Conservation (phyloP, 73 alveolate genomes). For the Symbiodinium pilosum region DNA sequence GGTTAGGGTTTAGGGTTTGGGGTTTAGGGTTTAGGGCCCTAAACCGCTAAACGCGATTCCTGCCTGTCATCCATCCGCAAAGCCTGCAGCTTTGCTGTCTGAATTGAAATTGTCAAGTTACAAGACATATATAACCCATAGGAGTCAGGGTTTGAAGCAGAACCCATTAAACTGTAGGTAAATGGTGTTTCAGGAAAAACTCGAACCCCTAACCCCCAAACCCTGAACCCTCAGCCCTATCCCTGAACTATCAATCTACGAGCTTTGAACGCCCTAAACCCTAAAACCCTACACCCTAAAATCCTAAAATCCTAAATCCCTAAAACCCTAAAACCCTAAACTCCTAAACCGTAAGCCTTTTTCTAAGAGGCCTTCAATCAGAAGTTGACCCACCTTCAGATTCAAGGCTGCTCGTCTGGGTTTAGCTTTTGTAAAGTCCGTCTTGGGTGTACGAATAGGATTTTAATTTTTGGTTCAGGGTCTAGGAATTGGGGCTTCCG, state of each 20-base stretch:
- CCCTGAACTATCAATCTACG: background rate
- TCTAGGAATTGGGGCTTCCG: background rate
- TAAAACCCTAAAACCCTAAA: background rate
- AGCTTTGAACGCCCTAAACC: too few relatives aligned
- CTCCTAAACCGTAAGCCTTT: background rate
- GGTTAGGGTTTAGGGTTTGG: background rate
- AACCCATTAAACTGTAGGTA: background rate
- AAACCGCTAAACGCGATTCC: too few relatives aligned
- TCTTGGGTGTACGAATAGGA: background rate
- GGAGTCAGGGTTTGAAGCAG: background rate
- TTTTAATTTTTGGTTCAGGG: background rate
- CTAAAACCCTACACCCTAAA: background rate
- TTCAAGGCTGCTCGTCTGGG: slow-evolving; percentile 7
- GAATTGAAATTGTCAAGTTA: too few relatives aligned
- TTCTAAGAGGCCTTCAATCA: slow-evolving; percentile 38
- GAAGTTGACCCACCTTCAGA: slow-evolving; percentile 75
- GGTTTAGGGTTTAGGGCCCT: background rate
- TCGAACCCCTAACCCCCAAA: background rate
- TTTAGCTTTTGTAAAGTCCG: background rate
- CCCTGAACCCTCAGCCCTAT: background rate
- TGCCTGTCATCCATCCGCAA: too few relatives aligned
- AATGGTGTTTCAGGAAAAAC: too few relatives aligned
- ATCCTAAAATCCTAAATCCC: too few relatives aligned
- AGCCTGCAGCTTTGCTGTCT: too few relatives aligned
- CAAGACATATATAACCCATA: background rate